Conservation (phyloP, 1,284 basidiomycete species). For the Sanguinoderma infundibulare region DNA sequence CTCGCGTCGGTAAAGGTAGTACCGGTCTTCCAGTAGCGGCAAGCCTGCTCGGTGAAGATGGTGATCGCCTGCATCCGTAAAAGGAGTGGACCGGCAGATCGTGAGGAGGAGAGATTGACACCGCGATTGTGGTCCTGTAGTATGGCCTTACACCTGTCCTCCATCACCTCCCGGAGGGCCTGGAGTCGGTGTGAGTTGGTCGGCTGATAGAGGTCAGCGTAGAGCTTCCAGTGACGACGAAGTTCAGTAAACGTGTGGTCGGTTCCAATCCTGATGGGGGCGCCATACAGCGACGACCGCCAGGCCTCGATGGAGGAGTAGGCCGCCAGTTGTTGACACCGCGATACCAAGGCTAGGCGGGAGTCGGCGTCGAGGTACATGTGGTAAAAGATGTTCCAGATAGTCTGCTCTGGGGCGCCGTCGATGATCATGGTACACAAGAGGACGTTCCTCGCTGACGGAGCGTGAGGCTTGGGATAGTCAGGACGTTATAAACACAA, state of each 20-base stretch:
- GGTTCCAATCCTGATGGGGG: slow-evolving; percentile 42
- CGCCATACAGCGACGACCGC: slow-evolving; percentile 46
- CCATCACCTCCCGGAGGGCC: slow-evolving; percentile 24
- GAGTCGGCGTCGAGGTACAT: slow-evolving; percentile 50
- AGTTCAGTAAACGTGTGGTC: slow-evolving; percentile 46
- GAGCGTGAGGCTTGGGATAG: background rate
- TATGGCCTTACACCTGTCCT: background rate
- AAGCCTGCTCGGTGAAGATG: slow-evolving; percentile 26
- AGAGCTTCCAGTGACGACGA: slow-evolving; percentile 44
- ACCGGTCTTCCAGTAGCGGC: slow-evolving; percentile 48
- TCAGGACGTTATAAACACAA: background rate
- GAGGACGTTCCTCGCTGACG: slow-evolving; percentile 45
- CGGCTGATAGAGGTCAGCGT: slow-evolving; percentile 20
- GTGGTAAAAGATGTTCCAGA: slow-evolving; percentile 68
- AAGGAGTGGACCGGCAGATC: background rate
- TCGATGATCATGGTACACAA: slow-evolving; percentile 42
- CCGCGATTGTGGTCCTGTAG: background rate
- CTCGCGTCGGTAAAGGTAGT: slow-evolving; percentile 39
- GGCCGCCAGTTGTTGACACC: slow-evolving; percentile 49
- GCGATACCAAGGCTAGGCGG: slow-evolving; percentile 41
- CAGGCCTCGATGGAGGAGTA: slow-evolving; percentile 46
- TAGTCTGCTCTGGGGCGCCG: slow-evolving; percentile 22
- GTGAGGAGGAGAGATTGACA: background rate
- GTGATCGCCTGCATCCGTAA: background rate
- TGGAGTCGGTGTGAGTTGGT: slow-evolving; percentile 11